These are phyloP conservation scores for Trichophyton simii DNA, from an alignment of 2,329 filamentous ascomycete species.

Conservation along the genomic window DNA sequence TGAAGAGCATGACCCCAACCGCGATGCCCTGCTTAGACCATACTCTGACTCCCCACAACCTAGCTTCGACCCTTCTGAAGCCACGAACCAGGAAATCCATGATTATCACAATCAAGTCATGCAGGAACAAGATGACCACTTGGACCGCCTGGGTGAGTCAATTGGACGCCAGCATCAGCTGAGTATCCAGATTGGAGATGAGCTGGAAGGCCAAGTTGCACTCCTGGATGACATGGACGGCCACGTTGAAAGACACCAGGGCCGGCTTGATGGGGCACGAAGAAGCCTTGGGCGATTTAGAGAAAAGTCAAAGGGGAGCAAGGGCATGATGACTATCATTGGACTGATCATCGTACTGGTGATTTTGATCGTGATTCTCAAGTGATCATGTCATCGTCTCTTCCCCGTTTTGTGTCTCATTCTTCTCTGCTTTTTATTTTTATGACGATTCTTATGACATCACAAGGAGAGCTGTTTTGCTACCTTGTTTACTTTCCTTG, in stretches of 20 bases:
- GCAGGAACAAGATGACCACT: constrained; percentile 79
- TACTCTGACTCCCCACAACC: constrained; percentile 46
- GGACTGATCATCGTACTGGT: constrained; percentile 71
- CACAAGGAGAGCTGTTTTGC: neutral
- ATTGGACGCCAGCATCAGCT: constrained; percentile 85
- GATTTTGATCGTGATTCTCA: constrained; percentile 68
- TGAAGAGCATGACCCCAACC: constrained; percentile 35
- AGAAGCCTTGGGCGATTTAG: constrained; percentile 59
- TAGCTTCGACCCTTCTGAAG: constrained; percentile 38
- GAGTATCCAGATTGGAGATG: constrained; percentile 90
- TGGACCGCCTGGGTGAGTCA: constrained; percentile 74
- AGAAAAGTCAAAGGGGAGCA: constrained; percentile 66
- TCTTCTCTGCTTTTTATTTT: neutral
- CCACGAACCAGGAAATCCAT: constrained; percentile 79
- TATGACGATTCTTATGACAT: neutral
- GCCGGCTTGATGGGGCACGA: constrained; percentile 61
- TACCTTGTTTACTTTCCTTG: neutral
- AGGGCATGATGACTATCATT: constrained; percentile 73
- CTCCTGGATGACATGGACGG: constrained; percentile 83
- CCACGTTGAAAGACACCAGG: constrained; percentile 67
- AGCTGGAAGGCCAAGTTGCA: constrained; percentile 79
- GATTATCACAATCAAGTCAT: constrained; percentile 69
- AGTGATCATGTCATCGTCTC: constrained; percentile 37
- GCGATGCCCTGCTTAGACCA: constrained; percentile 48
- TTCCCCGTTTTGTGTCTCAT: neutral